Evolutionary conservation across 768 basidiomycete genomes (phyloP).

Genomic region (Austroboletus eburneus): DNA sequence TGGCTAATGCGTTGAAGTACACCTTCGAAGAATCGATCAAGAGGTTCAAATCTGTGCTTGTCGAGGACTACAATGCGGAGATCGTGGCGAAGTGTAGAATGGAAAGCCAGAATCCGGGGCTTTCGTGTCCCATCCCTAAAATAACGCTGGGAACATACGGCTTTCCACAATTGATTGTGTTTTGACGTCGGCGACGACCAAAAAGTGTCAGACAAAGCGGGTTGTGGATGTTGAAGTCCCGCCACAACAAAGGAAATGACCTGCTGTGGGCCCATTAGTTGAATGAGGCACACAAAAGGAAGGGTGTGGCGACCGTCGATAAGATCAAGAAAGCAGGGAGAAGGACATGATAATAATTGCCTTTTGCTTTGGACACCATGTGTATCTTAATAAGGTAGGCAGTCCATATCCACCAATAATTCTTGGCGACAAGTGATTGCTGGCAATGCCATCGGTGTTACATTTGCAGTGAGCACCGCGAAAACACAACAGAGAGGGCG

Average conservation of each 20-base stretch:
- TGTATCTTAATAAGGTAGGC: slow-evolving; percentile 12
- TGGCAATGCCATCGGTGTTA: not conserved
- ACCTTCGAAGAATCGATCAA: not conserved
- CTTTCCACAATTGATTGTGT: slow-evolving; percentile 3
- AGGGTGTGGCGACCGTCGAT: slow-evolving; percentile 5
- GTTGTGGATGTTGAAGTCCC: slow-evolving; percentile 7
- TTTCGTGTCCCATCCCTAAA: not conserved
- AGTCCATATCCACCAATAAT: slow-evolving; percentile 8
- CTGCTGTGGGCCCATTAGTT: slow-evolving; percentile 6
- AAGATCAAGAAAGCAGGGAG: slow-evolving; percentile 22
- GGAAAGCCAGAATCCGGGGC: slow-evolving; percentile 15
- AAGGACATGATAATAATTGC: slow-evolving; percentile 1
- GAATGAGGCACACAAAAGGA: not conserved
- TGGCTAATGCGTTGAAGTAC: slow-evolving; percentile 4
- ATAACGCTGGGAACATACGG: slow-evolving; percentile 5
- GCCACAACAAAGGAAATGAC: slow-evolving; percentile 13
- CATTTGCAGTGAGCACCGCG: slow-evolving; percentile 13
- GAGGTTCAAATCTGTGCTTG: slow-evolving; percentile 1
- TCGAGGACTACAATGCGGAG: slow-evolving; percentile 1
- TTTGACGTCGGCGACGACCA: slow-evolving; percentile 18
- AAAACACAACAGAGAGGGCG: slow-evolving; percentile 4
- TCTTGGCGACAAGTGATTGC: slow-evolving; percentile 6
- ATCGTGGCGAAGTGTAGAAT: slow-evolving; percentile 6
- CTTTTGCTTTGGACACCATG: slow-evolving; percentile 3
- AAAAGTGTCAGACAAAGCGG: slow-evolving; percentile 19